phyloP scores from a whole-genome alignment of 2,329 filamentous ascomycete species.

The Thielaviopsis musarum region DNA sequence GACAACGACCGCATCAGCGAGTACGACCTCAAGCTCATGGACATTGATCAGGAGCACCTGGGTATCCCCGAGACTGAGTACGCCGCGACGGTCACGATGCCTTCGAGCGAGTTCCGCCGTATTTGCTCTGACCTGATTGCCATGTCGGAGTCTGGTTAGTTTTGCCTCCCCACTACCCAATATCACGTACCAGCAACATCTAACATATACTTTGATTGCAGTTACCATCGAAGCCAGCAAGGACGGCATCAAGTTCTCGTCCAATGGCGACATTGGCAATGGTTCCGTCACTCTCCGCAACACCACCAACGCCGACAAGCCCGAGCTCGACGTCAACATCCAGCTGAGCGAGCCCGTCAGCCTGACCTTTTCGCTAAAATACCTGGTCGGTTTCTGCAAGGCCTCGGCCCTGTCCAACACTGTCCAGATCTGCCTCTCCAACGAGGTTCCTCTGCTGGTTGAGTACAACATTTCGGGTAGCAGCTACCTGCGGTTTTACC shows the following conservation, averaged over 20 bases:
- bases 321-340: constrained; percentile 71
- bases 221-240: constrained; percentile 93
- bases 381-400: constrained; percentile 99
- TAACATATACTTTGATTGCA: constrained; percentile 21
- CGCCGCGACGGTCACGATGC: constrained; percentile 78
- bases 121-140: constrained; percentile 86
- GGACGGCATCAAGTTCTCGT: constrained; percentile 91
- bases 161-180: not conserved
- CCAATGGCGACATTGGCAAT: constrained; percentile 87
- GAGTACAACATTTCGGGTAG: constrained; percentile 71
- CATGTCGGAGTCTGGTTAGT: constrained; percentile 86
- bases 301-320: constrained; percentile 80
- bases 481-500: constrained; percentile 90
- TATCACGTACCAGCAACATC: not conserved
- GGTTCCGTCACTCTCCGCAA: constrained; percentile 83
- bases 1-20: constrained; percentile 86
- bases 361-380: constrained; percentile 96
- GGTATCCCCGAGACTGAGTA: constrained; percentile 99
- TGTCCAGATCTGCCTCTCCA: constrained; percentile 87
- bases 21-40: constrained; percentile 99
- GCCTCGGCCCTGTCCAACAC: constrained; percentile 64
- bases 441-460: constrained; percentile 88
- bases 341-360: constrained; percentile 82
- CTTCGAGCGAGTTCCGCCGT: constrained; percentile 74
- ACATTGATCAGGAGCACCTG: constrained; percentile 98